Conservation (phyloP, 257 asterid species). For the Knoxia roxburghii region DNA sequence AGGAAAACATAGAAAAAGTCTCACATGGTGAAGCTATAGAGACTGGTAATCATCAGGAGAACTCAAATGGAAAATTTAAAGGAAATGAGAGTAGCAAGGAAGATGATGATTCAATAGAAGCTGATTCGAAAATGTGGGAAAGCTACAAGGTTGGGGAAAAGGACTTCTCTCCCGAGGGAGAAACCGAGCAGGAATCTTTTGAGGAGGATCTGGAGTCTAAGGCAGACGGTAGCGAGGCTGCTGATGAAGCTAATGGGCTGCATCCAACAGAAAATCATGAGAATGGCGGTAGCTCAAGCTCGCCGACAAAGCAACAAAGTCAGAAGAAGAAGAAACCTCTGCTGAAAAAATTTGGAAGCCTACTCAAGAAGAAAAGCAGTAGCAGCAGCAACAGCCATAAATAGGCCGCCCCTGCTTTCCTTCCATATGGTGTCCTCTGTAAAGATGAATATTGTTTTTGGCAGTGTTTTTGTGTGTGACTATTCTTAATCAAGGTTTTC, state of each 20-base stretch:
- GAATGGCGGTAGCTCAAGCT: slow-evolving; percentile 49
- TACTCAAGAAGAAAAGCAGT: slow-evolving; percentile 76
- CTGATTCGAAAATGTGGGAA: slow-evolving; percentile 74
- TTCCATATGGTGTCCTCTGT: slow-evolving; percentile 7
- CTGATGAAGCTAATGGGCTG: slow-evolving; percentile 44
- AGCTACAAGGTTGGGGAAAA: slow-evolving; percentile 85
- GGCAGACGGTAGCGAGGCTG: slow-evolving; percentile 40
- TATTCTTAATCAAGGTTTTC: neutral
- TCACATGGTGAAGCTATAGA: slow-evolving; percentile 25
- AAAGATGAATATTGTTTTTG: slow-evolving; percentile 12
- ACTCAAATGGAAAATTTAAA: slow-evolving; percentile 29
- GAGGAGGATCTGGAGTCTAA: slow-evolving; percentile 69
- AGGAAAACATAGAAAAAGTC: slow-evolving; percentile 27
- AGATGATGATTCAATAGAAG: slow-evolving; percentile 42
- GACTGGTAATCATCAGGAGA: slow-evolving; percentile 28
- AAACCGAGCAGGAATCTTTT: slow-evolving; percentile 53
- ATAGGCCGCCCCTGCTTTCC: slow-evolving; percentile 29
- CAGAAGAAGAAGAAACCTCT: slow-evolving; percentile 87
- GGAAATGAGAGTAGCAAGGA: slow-evolving; percentile 32
- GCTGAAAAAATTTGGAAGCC: slow-evolving; percentile 75
- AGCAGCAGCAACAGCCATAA: slow-evolving; percentile 51
- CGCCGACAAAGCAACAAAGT: slow-evolving; percentile 46
- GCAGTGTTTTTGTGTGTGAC: slow-evolving; percentile 7
- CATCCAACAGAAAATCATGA: slow-evolving; percentile 44
- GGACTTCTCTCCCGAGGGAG: slow-evolving; percentile 66